These are phyloP conservation scores for Pseudogymnoascus sp. DNA, from an alignment of 2,329 filamentous ascomycete genomes.

Conservation along the genomic window DNA sequence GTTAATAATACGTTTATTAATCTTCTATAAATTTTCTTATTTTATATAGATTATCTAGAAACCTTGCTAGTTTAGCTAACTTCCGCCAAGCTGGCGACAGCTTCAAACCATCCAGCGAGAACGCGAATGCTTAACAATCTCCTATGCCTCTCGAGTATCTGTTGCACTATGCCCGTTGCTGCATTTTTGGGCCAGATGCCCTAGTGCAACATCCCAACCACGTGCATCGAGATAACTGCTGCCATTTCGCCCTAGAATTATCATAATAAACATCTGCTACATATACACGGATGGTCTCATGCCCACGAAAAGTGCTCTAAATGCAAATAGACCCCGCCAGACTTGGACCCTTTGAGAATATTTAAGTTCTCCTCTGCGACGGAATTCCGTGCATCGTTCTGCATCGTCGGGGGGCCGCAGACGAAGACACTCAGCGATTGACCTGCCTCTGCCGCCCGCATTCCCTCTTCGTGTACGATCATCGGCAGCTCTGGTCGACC, in stretches of 20 bases:
- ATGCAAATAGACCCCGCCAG: slow-evolving; percentile 36
- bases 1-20: no score
- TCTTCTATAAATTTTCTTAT: no score
- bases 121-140: no score
- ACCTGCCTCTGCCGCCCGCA: background rate
- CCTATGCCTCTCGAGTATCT: no score
- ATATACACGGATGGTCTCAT: slow-evolving; percentile 11
- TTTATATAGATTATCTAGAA: no score
- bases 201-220: no score
- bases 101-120: no score
- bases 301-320: slow-evolving; percentile 40
- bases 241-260: background rate
- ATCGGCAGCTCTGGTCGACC: background rate
- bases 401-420: background rate
- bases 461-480: background rate
- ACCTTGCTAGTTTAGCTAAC: no score
- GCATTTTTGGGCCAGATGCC: no score
- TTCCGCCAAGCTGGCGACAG: no score
- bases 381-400: background rate
- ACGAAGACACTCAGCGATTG: background rate
- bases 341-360: slow-evolving; percentile 25
- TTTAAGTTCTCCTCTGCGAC: background rate
- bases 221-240: no score
- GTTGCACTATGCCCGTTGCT: no score
- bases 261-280: background rate